Evolutionary conservation across 1,139 yeast species (phyloP).

Genomic region (Lodderomyces parapsilosis): DNA sequence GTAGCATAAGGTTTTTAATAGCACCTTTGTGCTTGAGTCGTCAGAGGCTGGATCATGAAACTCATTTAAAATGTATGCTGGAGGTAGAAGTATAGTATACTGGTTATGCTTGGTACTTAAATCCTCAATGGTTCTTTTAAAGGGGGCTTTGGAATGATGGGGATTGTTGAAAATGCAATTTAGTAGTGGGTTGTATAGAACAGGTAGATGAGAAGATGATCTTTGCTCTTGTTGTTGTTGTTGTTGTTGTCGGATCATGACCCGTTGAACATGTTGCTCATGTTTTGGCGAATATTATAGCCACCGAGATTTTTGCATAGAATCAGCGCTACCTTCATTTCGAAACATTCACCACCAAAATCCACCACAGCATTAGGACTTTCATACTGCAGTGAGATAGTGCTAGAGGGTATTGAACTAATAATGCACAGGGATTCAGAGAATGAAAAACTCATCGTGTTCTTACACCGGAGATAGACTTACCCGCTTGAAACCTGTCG

Average conservation of each 20-base stretch:
- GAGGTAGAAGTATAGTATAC: constrained; percentile 62
- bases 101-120: constrained; percentile 43
- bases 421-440: too few species aligned
- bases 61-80: constrained; percentile 49
- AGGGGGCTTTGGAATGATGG: constrained; percentile 48
- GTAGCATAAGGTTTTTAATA: constrained; percentile 58
- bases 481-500: too few species aligned
- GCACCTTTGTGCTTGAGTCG: constrained; percentile 24
- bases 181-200: constrained; percentile 61
- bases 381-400: too few species aligned
- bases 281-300: background rate
- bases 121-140: constrained; percentile 46
- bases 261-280: background rate
- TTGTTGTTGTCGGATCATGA: constrained; percentile 11
- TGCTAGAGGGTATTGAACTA: too few species aligned
- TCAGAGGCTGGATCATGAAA: constrained; percentile 50
- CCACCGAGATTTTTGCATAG: background rate
- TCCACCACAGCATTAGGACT: too few species aligned
- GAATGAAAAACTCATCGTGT: too few species aligned
- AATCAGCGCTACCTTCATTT: background rate
- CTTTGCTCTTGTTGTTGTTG: background rate
- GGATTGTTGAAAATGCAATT: constrained; percentile 71
- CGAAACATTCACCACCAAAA: too few species aligned
- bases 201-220: constrained; percentile 27
- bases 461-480: too few species aligned